Conservation (phyloP, 257 asterid species). For the Solanum virginianum region DNA sequence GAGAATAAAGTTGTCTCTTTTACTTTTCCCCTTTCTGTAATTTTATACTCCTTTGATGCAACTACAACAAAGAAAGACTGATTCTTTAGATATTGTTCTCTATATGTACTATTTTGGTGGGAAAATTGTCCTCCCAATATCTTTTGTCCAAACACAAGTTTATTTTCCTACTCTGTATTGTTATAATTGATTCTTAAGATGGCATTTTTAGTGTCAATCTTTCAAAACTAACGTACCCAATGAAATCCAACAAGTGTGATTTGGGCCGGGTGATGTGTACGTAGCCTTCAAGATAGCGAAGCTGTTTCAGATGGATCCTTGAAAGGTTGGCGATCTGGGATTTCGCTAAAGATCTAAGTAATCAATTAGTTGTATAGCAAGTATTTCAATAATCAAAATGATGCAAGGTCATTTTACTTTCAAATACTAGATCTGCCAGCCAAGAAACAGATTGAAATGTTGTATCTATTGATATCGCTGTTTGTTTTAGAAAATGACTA, state of each 20-base stretch:
- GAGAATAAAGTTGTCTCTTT: slow-evolving; percentile 76
- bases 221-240: too few relatives aligned
- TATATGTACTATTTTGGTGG: slow-evolving; percentile 4
- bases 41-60: slow-evolving; percentile 18
- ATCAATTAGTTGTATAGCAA: not conserved
- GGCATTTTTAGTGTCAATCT: not conserved
- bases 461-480: not conserved
- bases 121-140: slow-evolving; percentile 1
- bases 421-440: not conserved
- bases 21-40: slow-evolving; percentile 36
- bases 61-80: slow-evolving; percentile 17
- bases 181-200: not conserved
- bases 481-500: not conserved
- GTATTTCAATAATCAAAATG: not conserved
- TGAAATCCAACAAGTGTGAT: too few relatives aligned
- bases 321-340: not conserved
- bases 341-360: not conserved
- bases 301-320: too few relatives aligned
- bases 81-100: slow-evolving; percentile 28
- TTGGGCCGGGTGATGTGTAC: too few relatives aligned
- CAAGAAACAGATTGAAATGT: not conserved
- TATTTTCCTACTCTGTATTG: not conserved
- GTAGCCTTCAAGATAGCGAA: too few relatives aligned
- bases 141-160: slow-evolving; percentile 6
- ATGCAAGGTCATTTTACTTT: not conserved